Evolutionary conservation across 345 rosid species (phyloP).

Genomic region (Psidium guajava): DNA sequence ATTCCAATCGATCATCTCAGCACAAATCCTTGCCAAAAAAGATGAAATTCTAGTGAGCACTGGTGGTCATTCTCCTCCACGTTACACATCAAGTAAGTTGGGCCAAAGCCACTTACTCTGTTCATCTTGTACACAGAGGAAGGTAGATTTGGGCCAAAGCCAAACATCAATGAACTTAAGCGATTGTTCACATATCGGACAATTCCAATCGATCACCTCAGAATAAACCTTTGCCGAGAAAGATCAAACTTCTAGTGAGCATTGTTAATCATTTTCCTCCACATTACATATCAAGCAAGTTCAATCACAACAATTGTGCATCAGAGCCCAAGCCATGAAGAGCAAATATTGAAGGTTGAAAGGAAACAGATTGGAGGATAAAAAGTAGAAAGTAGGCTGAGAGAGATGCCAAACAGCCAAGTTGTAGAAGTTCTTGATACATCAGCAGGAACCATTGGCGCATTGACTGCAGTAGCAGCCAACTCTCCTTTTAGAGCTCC

Average conservation of each 20-base stretch:
- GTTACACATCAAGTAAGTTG: no score
- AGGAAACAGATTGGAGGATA: not conserved
- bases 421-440: constrained; percentile 10
- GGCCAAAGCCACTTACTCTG: not conserved
- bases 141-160: not conserved
- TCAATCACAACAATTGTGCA: not conserved
- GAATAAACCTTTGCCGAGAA: not conserved
- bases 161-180: not conserved
- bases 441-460: constrained; percentile 95
- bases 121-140: not conserved
- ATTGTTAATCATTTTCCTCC: not conserved
- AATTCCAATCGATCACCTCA: not conserved
- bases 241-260: not conserved
- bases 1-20: not conserved
- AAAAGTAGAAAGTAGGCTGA: not conserved
- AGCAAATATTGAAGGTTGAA: not conserved
- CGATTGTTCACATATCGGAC: not conserved
- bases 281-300: not conserved
- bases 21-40: not conserved
- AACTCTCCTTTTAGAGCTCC: constrained; percentile 89
- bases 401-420: not conserved
- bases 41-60: no score
- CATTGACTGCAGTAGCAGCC: constrained; percentile 93
- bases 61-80: no score
- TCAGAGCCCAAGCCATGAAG: not conserved